Evolutionary conservation across 257 asterid species (phyloP), one percentile per base, ranked within the genome.

Genomic region (Petunia secreta): DNA sequence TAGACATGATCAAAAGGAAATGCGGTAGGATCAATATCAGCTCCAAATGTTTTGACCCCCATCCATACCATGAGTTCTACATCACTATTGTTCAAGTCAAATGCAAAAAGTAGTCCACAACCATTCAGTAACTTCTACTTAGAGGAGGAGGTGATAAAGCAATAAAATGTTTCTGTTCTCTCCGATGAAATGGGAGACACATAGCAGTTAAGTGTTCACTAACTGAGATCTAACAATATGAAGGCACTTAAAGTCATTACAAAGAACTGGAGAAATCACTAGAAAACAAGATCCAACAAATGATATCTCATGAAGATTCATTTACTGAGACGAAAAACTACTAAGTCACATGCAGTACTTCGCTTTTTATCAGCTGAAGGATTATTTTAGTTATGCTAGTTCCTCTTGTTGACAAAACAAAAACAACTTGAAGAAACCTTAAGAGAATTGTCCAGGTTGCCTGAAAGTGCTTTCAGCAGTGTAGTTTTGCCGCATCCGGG

Each of bases 401-500:
- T 65, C 13, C 37, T 52, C 53, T 55, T 48, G 50, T 8, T 40
- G 55, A 10, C 46, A 25, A 15, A 43, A 41, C 65, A 52, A 66
- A 79, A 50, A 55, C 25, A 55, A 16, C 52, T 48, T 54, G 55
- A 48, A 25, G 53, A 14, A 37, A 85, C 97, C 97, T 91, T 86
- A 34, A 91, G 91, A 60, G 91, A 82, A 75, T 87, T 87, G 86
- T 84, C 86, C 65, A 90, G 86, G 85, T 84, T 86, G 84, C 96
- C 96, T 57, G 96, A 90, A 64, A 92, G 87, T 59, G 93, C 92
- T 86, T 91, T 92, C 90, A 91, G 84, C 25, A 91, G 75, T 77
- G 96, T 85, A 48, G 97, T 90, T 85, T 92, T 92, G 80, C 97
- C 93, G 48, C 93, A 84, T 55, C 96, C 94, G 16, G 96, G 96